Evolutionary conservation across 805 yeast species (phyloP).

Genomic region (Hanseniaspora jakobsenii): DNA sequence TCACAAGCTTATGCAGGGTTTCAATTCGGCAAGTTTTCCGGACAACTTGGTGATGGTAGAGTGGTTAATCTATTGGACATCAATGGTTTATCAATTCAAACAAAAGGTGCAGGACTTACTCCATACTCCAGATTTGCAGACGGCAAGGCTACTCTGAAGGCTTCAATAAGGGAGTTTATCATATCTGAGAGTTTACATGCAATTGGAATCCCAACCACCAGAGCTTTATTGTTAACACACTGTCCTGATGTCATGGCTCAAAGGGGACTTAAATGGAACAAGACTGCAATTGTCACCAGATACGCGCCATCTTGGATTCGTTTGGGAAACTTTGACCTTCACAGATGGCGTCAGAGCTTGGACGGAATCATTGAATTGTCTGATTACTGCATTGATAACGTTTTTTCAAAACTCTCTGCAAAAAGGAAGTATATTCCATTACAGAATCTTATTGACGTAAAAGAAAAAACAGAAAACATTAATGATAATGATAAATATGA

Average conservation of each 20-base stretch:
- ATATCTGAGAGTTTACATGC: slow-evolving; percentile 71
- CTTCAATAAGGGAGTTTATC: slow-evolving; percentile 78
- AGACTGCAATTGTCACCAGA: slow-evolving; percentile 74
- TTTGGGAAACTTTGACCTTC: slow-evolving; percentile 77
- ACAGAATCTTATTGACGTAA: neutral
- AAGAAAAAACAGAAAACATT: too few relatives aligned
- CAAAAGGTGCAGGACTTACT: slow-evolving; percentile 86
- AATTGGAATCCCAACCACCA: slow-evolving; percentile 73
- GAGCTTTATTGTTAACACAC: slow-evolving; percentile 63
- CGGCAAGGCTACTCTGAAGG: slow-evolving; percentile 84
- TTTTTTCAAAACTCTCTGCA: slow-evolving; percentile 40
- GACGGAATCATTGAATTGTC: slow-evolving; percentile 49
- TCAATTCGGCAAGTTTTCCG: slow-evolving; percentile 94
- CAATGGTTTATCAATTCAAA: slow-evolving; percentile 38
- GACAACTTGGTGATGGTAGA: slow-evolving; percentile 93
- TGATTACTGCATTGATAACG: slow-evolving; percentile 59
- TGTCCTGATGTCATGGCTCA: slow-evolving; percentile 70
- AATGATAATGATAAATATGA: slow-evolving; percentile 17
- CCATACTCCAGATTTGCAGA: slow-evolving; percentile 93
- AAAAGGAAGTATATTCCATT: slow-evolving; percentile 14
- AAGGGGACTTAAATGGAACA: slow-evolving; percentile 51
- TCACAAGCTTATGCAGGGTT: slow-evolving; percentile 91
- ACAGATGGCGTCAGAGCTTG: slow-evolving; percentile 60
- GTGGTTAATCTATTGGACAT: slow-evolving; percentile 72
- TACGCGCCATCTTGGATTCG: slow-evolving; percentile 81